Conservation (phyloP, 192 early-diverging fungal genomes). For the Entomortierella beljakovae region DNA sequence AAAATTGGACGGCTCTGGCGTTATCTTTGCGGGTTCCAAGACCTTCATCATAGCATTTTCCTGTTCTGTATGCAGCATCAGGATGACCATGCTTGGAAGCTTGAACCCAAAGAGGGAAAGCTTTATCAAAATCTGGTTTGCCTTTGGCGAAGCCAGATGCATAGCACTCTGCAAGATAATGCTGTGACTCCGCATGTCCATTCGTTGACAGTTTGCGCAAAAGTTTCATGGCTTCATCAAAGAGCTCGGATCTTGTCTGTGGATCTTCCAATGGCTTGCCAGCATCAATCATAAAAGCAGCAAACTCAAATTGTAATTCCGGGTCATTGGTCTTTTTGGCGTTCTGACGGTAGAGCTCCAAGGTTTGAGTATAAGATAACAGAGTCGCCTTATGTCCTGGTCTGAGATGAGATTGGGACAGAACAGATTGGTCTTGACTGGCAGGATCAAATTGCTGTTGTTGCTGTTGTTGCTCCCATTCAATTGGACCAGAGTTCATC, state of each 20-base stretch:
- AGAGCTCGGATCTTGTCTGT: constrained; percentile 61
- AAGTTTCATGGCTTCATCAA: constrained; percentile 75
- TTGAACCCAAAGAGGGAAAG: constrained; percentile 72
- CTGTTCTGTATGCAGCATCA: constrained; percentile 74
- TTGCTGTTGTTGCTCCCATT: constrained; percentile 30
- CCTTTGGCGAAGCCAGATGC: constrained; percentile 74
- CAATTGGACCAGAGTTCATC: constrained; percentile 22
- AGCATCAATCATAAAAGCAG: constrained; percentile 72
- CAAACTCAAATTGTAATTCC: constrained; percentile 75
- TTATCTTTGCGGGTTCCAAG: constrained; percentile 72
- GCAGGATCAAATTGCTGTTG: constrained; percentile 22
- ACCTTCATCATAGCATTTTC: constrained; percentile 76
- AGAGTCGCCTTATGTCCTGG: constrained; percentile 68
- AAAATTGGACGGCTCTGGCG: constrained; percentile 73
- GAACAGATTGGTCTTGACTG: constrained; percentile 32
- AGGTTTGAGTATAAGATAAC: constrained; percentile 64
- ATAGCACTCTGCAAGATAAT: constrained; percentile 77
- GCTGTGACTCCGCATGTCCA: constrained; percentile 76
- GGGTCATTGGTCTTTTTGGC: constrained; percentile 74
- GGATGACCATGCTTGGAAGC: constrained; percentile 79
- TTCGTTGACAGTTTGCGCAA: constrained; percentile 67
- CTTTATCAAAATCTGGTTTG: constrained; percentile 77
- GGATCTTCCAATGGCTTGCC: constrained; percentile 64
- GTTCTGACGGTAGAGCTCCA: constrained; percentile 72
- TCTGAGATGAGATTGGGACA: constrained; percentile 69